Percentiles rank a stretch among this genome's conserved stretches.
Evolutionary conservation across 2,329 filamentous ascomycete species (phyloP).

Genomic region (Ophiostoma ulmi): DNA sequence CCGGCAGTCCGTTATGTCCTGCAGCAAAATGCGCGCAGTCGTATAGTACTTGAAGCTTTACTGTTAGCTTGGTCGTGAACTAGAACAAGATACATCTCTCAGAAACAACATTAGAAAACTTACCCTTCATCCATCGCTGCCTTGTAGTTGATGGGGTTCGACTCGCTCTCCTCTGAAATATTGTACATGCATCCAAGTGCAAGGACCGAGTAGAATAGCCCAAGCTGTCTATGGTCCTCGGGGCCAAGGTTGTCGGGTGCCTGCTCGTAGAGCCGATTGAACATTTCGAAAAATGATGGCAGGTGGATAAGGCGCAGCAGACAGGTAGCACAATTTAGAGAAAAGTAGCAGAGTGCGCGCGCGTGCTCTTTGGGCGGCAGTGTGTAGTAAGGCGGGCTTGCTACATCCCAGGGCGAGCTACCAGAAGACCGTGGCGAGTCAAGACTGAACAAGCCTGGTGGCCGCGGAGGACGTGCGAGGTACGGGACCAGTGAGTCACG

Average conservation of each 20-base stretch:
- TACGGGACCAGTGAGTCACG: constrained; percentile 57
- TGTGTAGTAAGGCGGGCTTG: constrained; percentile 53
- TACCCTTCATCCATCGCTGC: constrained; percentile 53
- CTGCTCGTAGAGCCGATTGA: constrained; percentile 72
- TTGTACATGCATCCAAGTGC: constrained; percentile 69
- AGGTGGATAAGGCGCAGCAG: constrained; percentile 69
- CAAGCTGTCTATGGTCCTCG: constrained; percentile 64
- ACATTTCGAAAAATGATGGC: constrained; percentile 70
- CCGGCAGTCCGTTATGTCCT: constrained; percentile 63
- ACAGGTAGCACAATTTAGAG: constrained; percentile 53
- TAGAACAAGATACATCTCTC: neutral
- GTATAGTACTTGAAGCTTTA: constrained; percentile 69
- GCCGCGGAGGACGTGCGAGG: constrained; percentile 47
- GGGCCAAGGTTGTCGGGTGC: constrained; percentile 57
- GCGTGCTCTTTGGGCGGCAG: constrained; percentile 62
- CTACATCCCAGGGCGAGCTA: constrained; percentile 59
- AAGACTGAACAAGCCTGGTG: constrained; percentile 51
- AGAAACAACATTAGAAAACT: constrained; percentile 28
- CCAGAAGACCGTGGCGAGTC: constrained; percentile 64
- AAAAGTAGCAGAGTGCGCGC: constrained; percentile 49
- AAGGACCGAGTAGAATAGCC: constrained; percentile 64
- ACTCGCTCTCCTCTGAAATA: constrained; percentile 50
- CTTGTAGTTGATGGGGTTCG: constrained; percentile 45
- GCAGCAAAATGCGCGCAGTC: constrained; percentile 59
- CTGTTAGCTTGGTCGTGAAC: neutral